These are phyloP conservation scores for Heterobasidion parviporum DNA, from an alignment of 1,284 basidiomycete species.

Conservation along the genomic window DNA sequence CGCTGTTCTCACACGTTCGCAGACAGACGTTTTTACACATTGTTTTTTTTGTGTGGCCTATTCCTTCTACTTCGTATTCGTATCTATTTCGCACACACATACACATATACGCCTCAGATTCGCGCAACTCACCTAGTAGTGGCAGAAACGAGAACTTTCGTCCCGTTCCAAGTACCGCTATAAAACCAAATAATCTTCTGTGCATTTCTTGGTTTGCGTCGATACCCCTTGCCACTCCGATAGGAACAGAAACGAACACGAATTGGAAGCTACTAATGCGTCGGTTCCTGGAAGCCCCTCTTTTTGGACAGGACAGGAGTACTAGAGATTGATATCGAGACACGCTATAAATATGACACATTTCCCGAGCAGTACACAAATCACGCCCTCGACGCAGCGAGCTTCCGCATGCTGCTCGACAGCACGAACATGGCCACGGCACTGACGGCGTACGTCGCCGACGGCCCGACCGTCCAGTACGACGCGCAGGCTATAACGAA, in stretches of 20 bases:
- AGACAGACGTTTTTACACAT: background rate
- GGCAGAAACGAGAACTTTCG: too few species aligned
- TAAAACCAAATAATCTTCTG: background rate
- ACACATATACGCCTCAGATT: background rate
- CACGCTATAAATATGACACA: too few species aligned
- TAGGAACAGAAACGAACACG: background rate
- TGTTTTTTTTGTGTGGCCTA: too few species aligned
- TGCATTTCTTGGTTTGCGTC: background rate
- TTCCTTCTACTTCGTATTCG: background rate
- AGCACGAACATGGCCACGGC: slow-evolving; percentile 58
- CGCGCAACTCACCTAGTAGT: too few species aligned
- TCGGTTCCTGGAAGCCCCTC: too few species aligned
- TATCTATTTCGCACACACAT: background rate
- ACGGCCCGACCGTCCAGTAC: slow-evolving; percentile 85
- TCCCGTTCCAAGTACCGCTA: background rate
- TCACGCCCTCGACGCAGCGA: slow-evolving; percentile 18
- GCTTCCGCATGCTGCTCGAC: slow-evolving; percentile 41
- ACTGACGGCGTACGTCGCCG: slow-evolving; percentile 61
- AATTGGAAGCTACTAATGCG: too few species aligned
- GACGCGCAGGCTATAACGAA: slow-evolving; percentile 57
- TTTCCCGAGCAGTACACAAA: background rate
- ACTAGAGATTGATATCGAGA: too few species aligned
- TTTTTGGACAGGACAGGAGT: too few species aligned
- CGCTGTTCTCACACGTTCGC: background rate
- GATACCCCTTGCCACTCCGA: background rate